Percentiles rank a stretch among this genome's conserved stretches.
Evolutionary conservation across 176 grass and related monocot genomes (phyloP).

Genomic region (Bolboschoenus planiculmis): DNA sequence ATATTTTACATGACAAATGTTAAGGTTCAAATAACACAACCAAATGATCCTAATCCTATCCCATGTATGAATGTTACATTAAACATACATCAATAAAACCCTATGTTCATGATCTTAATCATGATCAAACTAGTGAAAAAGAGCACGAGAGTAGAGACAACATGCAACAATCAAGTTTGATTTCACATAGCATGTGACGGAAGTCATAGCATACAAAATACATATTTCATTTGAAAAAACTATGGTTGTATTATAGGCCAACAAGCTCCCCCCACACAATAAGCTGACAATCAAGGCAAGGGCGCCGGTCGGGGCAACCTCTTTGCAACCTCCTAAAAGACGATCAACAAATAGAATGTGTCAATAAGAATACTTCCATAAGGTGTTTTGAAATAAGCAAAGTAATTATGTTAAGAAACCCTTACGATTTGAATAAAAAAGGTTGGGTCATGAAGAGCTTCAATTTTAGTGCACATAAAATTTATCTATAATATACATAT

Average conservation of each 20-base stretch:
- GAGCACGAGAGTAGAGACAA: not conserved
- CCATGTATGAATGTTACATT: not conserved
- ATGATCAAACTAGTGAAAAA: not conserved
- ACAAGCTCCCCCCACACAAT: conserved; percentile 1
- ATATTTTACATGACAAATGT: not conserved
- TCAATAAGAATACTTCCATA: not conserved
- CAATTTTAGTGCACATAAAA: not conserved
- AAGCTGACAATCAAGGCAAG: conserved; percentile 22
- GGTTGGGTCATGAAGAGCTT: conserved; percentile 5
- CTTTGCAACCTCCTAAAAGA: conserved; percentile 36
- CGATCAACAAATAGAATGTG: not conserved
- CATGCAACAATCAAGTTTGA: not conserved
- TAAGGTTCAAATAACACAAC: not conserved
- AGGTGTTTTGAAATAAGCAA: not conserved
- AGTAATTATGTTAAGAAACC: not conserved
- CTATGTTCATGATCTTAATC: not conserved
- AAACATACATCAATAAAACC: conserved; percentile 3
- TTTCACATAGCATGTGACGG: not conserved
- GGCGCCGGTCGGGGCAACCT: conserved; percentile 28
- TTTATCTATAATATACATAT: conserved; percentile 10
- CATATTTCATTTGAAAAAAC: conserved; percentile 14
- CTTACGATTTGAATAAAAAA: conserved; percentile 23
- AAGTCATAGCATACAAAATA: conserved; percentile 8
- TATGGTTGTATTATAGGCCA: not conserved
- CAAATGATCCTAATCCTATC: not conserved